These are phyloP conservation scores for Lepidium didymum DNA, from an alignment of 345 rosid genomes.

Conservation along the genomic window DNA sequence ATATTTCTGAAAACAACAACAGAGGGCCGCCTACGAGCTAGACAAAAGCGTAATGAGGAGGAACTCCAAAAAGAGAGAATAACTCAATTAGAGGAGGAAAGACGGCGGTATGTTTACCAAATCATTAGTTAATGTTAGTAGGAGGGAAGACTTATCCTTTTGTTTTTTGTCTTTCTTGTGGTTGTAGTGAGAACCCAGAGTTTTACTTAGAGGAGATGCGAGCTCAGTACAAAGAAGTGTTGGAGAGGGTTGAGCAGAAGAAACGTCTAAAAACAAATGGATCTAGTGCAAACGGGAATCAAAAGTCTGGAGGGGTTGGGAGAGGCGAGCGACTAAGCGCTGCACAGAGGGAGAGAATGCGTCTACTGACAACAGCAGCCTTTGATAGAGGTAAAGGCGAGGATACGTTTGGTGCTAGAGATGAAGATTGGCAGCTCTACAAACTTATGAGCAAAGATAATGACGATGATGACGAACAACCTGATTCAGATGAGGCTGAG, in stretches of 20 bases:
- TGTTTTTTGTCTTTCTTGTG: neutral
- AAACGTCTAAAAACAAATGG: constrained; percentile 87
- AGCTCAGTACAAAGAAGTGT: constrained; percentile 62
- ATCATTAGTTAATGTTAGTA: neutral
- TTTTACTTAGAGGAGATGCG: constrained; percentile 72
- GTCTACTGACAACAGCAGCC: constrained; percentile 89
- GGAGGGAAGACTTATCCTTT: neutral
- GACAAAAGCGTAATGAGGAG: constrained; percentile 79
- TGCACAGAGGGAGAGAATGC: constrained; percentile 95
- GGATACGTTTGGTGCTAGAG: constrained; percentile 85
- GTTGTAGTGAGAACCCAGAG: constrained; percentile 73
- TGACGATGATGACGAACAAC: constrained; percentile 68
- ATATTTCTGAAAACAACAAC: constrained; percentile 79
- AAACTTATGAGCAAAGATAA: constrained; percentile 86
- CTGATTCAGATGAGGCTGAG: constrained; percentile 70
- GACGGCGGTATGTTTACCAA: constrained; percentile 58
- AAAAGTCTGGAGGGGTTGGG: constrained; percentile 63
- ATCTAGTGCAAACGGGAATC: constrained; percentile 59
- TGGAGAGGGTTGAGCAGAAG: constrained; percentile 75
- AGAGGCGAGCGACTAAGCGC: constrained; percentile 96
- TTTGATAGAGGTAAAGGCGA: constrained; percentile 97
- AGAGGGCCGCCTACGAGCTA: constrained; percentile 87
- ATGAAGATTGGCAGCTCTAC: constrained; percentile 98
- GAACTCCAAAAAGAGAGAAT: constrained; percentile 72
- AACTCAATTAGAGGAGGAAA: constrained; percentile 76